phyloP scores from a whole-genome alignment of 2,329 filamentous ascomycete species.

The Nothophoma quercina region DNA sequence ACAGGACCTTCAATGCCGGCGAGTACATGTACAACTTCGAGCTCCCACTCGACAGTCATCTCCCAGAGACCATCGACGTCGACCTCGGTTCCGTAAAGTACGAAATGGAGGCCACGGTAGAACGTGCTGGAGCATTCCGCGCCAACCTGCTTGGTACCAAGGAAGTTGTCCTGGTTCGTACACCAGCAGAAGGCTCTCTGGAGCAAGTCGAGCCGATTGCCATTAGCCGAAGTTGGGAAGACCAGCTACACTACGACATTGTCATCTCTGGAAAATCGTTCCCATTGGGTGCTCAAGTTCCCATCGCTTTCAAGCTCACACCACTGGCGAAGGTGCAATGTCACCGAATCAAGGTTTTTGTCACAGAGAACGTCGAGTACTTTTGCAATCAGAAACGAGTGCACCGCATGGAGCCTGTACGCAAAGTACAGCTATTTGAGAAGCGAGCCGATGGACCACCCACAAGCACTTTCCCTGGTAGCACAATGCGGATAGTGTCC shows the following conservation, averaged over 20 bases:
- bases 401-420: slow-evolving; percentile 81
- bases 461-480: slow-evolving; percentile 75
- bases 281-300: slow-evolving; percentile 84
- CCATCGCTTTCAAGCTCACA: slow-evolving; percentile 92
- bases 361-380: slow-evolving; percentile 91
- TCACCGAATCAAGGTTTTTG: slow-evolving; percentile 88
- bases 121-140: slow-evolving; percentile 88
- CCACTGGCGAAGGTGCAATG: slow-evolving; percentile 92
- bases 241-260: slow-evolving; percentile 94
- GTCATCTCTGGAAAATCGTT: slow-evolving; percentile 97
- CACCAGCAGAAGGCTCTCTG: slow-evolving; percentile 85
- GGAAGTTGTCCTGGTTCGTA: slow-evolving; percentile 83
- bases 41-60: slow-evolving; percentile 78
- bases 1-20: slow-evolving; percentile 82
- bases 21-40: slow-evolving; percentile 82
- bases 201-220: slow-evolving; percentile 94
- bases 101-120: slow-evolving; percentile 83
- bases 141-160: slow-evolving; percentile 83
- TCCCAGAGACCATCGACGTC: slow-evolving; percentile 84
- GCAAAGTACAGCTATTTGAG: slow-evolving; percentile 87
- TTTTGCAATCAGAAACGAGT: slow-evolving; percentile 87
- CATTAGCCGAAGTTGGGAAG: slow-evolving; percentile 92
- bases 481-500: slow-evolving; percentile 76
- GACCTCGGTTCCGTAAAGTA: slow-evolving; percentile 88
- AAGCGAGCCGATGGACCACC: slow-evolving; percentile 83